Conservation (phyloP, 768 basidiomycete species). For the Leccinum sublutescens region DNA sequence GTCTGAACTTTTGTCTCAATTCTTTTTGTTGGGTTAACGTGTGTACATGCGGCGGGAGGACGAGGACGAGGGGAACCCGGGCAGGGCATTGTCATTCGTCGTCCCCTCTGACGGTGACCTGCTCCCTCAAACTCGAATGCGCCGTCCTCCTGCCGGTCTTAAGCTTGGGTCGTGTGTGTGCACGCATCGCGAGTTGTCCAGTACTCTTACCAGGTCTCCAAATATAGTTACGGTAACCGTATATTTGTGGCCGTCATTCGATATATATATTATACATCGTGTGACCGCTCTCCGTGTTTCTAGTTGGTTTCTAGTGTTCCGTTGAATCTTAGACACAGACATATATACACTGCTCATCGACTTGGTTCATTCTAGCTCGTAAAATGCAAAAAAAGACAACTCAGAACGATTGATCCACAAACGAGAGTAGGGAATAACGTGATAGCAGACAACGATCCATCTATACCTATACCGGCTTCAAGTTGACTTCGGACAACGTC, state of each 20-base stretch:
- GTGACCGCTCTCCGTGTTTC: not conserved
- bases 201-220: conserved; percentile 20
- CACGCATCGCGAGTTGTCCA: conserved; percentile 16
- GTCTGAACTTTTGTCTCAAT: conserved; percentile 8
- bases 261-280: conserved; percentile 10
- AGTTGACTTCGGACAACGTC: conserved; percentile 76
- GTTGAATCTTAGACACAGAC: conserved; percentile 5
- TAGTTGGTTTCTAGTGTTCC: conserved; percentile 1
- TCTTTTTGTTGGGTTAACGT: conserved; percentile 7
- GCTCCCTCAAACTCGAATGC: not conserved
- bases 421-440: not conserved
- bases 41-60: not conserved
- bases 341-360: not conserved
- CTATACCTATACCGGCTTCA: conserved; percentile 53
- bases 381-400: not conserved
- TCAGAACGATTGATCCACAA: not conserved
- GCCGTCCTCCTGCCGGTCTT: not conserved
- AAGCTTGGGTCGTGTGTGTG: conserved; percentile 3
- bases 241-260: conserved; percentile 14
- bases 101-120: not conserved
- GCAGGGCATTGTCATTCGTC: not conserved
- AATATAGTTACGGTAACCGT: conserved; percentile 16
- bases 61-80: not conserved
- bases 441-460: not conserved
- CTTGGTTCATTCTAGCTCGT: not conserved